Evolutionary conservation across 371 early-diverging fungal genomes (phyloP).

Genomic region (Dinochytrium kinnereticum): DNA sequence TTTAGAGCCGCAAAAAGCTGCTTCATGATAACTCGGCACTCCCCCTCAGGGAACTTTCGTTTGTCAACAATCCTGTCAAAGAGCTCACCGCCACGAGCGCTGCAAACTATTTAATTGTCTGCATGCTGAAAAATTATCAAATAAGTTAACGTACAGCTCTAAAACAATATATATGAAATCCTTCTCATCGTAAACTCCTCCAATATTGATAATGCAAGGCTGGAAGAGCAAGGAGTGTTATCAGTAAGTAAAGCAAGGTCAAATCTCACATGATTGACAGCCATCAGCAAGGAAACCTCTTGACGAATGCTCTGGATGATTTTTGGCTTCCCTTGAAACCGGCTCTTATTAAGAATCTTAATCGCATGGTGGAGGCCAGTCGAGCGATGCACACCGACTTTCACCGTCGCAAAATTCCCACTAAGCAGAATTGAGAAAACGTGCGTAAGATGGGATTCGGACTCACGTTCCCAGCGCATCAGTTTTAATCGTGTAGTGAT

Average conservation of each 20-base stretch:
- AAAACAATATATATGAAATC: slow-evolving; percentile 68
- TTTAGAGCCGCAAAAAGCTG: slow-evolving; percentile 78
- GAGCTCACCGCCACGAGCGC: slow-evolving; percentile 41
- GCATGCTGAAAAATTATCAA: too few relatives aligned
- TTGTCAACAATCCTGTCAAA: slow-evolving; percentile 36
- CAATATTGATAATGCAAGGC: slow-evolving; percentile 65
- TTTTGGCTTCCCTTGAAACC: slow-evolving; percentile 45
- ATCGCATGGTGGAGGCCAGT: slow-evolving; percentile 63
- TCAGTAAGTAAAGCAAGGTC: neutral
- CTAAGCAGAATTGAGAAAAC: slow-evolving; percentile 14
- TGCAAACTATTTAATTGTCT: neutral
- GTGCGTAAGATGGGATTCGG: neutral
- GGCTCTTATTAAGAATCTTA: slow-evolving; percentile 63
- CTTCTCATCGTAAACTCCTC: slow-evolving; percentile 67
- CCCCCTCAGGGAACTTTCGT: slow-evolving; percentile 35
- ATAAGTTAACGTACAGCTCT: slow-evolving; percentile 28
- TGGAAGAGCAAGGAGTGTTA: slow-evolving; percentile 5
- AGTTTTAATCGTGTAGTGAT: slow-evolving; percentile 1
- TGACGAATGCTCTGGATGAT: slow-evolving; percentile 64
- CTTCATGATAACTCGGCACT: slow-evolving; percentile 41
- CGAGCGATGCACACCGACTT: slow-evolving; percentile 57
- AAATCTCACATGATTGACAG: slow-evolving; percentile 68
- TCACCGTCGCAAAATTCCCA: slow-evolving; percentile 68
- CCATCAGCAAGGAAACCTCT: slow-evolving; percentile 76
- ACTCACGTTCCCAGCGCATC: slow-evolving; percentile 24